Conservation (phyloP, 2,329 filamentous ascomycete genomes). For the Fusarium aywerte region DNA sequence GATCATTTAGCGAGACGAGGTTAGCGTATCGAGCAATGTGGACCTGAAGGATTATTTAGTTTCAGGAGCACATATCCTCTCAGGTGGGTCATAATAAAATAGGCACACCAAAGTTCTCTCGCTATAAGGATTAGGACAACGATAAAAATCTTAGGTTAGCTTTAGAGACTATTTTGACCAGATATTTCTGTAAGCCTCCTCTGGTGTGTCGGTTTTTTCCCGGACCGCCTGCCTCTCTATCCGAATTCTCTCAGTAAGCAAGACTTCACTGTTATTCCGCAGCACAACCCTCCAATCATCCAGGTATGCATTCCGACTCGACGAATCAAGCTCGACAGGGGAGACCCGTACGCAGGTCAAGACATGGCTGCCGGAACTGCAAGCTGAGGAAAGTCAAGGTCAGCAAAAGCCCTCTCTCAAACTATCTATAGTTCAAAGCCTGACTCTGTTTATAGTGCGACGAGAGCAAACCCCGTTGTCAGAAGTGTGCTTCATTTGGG, state of each 20-base stretch:
- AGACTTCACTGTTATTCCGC: neutral
- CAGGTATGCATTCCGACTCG: slow-evolving; percentile 2
- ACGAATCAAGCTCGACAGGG: neutral
- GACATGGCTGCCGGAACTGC: slow-evolving; percentile 62
- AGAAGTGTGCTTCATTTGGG: slow-evolving; percentile 55
- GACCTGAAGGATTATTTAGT: neutral
- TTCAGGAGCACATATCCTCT: no score
- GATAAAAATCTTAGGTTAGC: no score
- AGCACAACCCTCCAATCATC: neutral
- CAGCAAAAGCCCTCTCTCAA: neutral
- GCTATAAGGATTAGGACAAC: no score
- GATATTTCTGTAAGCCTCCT: no score
- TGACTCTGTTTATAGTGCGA: slow-evolving; percentile 54
- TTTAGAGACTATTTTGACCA: no score
- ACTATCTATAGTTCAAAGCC: neutral
- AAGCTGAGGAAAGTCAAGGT: slow-evolving; percentile 63
- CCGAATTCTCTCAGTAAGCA: neutral
- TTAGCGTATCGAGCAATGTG: slow-evolving; percentile 25
- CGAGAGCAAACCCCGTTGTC: slow-evolving; percentile 57
- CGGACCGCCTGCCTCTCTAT: no score
- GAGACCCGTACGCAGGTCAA: slow-evolving; percentile 50
- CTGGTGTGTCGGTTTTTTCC: no score
- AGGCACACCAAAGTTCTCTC: no score
- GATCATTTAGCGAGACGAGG: slow-evolving; percentile 14
- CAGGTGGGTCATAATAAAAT: no score